These are phyloP conservation scores for Mortierella claussenii DNA, from an alignment of 192 early-diverging fungal genomes.

Conservation along the genomic window DNA sequence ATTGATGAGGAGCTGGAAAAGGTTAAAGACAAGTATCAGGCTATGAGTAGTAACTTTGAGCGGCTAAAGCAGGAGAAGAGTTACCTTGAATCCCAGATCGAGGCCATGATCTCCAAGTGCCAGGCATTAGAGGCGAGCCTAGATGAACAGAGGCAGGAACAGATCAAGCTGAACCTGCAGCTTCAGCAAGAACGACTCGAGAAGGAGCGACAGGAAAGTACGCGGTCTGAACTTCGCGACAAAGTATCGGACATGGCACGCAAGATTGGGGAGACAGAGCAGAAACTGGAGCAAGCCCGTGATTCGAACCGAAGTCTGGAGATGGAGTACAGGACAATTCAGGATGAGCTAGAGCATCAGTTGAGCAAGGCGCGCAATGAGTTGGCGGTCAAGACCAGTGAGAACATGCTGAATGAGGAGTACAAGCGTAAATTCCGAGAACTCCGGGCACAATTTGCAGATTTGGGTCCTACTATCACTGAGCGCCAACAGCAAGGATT, in stretches of 20 bases:
- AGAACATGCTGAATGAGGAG: slow-evolving; percentile 32
- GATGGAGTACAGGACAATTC: slow-evolving; percentile 35
- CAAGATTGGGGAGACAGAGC: slow-evolving; percentile 42
- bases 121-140: slow-evolving; percentile 10
- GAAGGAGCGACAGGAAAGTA: slow-evolving; percentile 19
- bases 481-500: slow-evolving; percentile 46
- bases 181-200: slow-evolving; percentile 39
- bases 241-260: slow-evolving; percentile 34
- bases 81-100: slow-evolving; percentile 9
- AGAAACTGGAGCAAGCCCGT: slow-evolving; percentile 38
- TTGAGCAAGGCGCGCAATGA: slow-evolving; percentile 29
- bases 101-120: not conserved
- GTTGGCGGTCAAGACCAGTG: slow-evolving; percentile 29
- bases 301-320: slow-evolving; percentile 8
- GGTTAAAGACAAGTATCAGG: slow-evolving; percentile 9
- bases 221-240: slow-evolving; percentile 21
- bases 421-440: slow-evolving; percentile 51
- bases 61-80: slow-evolving; percentile 7
- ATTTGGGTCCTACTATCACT: slow-evolving; percentile 30
- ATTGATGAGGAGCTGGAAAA: slow-evolving; percentile 13
- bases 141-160: slow-evolving; percentile 18
- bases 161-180: slow-evolving; percentile 4
- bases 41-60: not conserved
- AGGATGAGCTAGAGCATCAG: slow-evolving; percentile 45
- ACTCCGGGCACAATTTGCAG: slow-evolving; percentile 33